Percentiles rank a stretch among this genome's conserved stretches.
Evolutionary conservation across 2,329 filamentous ascomycete genomes (phyloP).

Genomic region (Verticillium nubilum): DNA sequence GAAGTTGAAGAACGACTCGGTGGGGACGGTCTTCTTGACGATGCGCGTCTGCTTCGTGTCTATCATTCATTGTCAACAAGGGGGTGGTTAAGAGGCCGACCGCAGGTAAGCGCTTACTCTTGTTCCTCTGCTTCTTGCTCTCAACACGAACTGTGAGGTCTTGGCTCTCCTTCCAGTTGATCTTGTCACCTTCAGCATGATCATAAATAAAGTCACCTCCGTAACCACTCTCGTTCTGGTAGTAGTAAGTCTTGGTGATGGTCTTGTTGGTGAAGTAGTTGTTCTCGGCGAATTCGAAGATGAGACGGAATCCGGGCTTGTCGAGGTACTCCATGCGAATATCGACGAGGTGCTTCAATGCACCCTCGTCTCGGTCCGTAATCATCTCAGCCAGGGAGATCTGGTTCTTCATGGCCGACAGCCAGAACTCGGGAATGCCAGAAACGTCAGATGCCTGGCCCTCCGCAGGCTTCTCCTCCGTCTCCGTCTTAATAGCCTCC

Average conservation of each 20-base stretch:
- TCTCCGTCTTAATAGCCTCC: slow-evolving; percentile 49
- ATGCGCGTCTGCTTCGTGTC: slow-evolving; percentile 99
- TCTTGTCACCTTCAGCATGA: slow-evolving; percentile 96
- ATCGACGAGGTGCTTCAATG: slow-evolving; percentile 83
- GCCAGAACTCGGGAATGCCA: slow-evolving; percentile 98
- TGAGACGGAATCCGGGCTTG: slow-evolving; percentile 94
- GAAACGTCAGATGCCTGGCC: slow-evolving; percentile 46
- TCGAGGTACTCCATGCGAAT: slow-evolving; percentile 99
- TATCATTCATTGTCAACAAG: slow-evolving; percentile 32
- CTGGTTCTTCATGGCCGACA: slow-evolving; percentile 99
- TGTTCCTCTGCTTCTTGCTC: slow-evolving; percentile 99
- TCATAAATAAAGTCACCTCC: slow-evolving; percentile 99
- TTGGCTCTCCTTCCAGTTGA: slow-evolving; percentile 91
- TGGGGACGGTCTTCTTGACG: slow-evolving; percentile 98
- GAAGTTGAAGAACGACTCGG: slow-evolving; percentile 99
- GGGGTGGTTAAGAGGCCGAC: background rate
- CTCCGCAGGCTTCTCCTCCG: slow-evolving; percentile 49
- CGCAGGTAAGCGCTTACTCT: slow-evolving; percentile 61
- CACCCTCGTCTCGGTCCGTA: slow-evolving; percentile 92
- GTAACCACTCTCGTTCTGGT: slow-evolving; percentile 97
- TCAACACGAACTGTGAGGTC: slow-evolving; percentile 92
- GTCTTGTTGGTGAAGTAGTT: slow-evolving; percentile 97
- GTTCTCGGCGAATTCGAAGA: slow-evolving; percentile 95
- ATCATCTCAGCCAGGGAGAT: slow-evolving; percentile 97
- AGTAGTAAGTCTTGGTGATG: slow-evolving; percentile 97